Evolutionary conservation across 1,139 yeast genomes (phyloP), one percentile per base, ranked within the genome.

Genomic region (Magnusiomyces sp.): DNA sequence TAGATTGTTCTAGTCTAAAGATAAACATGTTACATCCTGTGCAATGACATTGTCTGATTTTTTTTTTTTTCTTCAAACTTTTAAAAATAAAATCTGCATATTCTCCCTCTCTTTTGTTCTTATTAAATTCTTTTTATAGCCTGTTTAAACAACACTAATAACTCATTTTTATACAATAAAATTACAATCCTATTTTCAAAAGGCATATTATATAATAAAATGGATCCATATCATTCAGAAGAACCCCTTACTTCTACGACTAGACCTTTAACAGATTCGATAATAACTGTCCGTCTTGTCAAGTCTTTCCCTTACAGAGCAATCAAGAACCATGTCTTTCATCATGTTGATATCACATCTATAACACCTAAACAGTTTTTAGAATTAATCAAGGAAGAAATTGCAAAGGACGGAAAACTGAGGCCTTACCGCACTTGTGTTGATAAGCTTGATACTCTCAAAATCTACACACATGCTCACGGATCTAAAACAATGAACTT

Each of bases 231-330:
- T 38, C 20, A 38, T 38, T 17, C 38, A 7, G 79, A 77, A 53
- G 86, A 81, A 59, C 86, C 88, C 0, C 68, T 81, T 53, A 81
- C 87, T 0, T 80, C 87, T 1, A 75, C 77, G 45, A 80, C 76
- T n/a, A 73, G 86, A 50, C 88, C 88, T 2, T 53, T 72, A 34
- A 76, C 83, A 7, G 79, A 77, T 62, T 82, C 95, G 0, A 78
- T 88, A 17, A 66, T 92, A 44, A 92, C 98, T 0, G 74, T 94
- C 10, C 77, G 99, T 49, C 79, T 92, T 31, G 78, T 92, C 63
- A 90, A 90, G 64, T 88, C 97, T 0, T 92, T 92, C 63, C 94
- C 95, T 16, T 90, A 88, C 69, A 74, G 98, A 65, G 89, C 92
- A 57, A 90, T 90, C 52, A 86, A 83, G 65, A 90, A 89, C 64